These are phyloP conservation scores for Eimeria sp. DNA, from an alignment of 169 alveolate species.

Conservation along the genomic window DNA sequence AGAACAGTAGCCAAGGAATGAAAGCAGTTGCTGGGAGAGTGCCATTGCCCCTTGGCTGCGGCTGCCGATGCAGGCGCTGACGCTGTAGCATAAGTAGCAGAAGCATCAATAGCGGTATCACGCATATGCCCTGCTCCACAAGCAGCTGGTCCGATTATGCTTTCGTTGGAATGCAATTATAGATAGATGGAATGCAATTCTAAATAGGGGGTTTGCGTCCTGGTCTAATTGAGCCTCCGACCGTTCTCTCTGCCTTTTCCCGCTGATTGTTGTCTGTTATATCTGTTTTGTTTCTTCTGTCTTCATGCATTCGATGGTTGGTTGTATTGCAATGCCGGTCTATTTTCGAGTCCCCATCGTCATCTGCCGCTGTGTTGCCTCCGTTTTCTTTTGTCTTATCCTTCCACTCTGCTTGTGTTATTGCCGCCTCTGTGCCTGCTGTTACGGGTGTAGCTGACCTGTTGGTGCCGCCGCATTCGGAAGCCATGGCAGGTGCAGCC, in stretches of 20 bases:
- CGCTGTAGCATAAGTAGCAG: not conserved
- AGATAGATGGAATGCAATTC: not conserved
- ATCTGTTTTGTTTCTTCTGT: not conserved
- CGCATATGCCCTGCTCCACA: not conserved
- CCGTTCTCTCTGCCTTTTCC: constrained; percentile 47
- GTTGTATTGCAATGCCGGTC: not conserved
- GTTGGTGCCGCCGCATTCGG: not conserved
- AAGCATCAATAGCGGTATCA: not conserved
- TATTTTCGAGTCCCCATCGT: constrained; percentile 11
- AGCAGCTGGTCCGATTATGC: not conserved
- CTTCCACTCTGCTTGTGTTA: not conserved
- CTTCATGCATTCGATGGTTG: not conserved
- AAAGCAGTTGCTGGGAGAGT: not conserved
- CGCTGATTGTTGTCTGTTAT: not conserved
- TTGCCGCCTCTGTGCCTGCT: not conserved
- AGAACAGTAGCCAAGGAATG: not conserved
- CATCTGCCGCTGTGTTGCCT: not conserved
- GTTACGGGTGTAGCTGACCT: not conserved
- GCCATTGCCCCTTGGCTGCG: not conserved
- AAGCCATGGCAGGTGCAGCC: not conserved
- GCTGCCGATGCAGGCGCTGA: not conserved
- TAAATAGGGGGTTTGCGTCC: constrained; percentile 42
- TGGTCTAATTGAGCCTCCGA: not conserved
- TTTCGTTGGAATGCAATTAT: not conserved
- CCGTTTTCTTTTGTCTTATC: not conserved